phyloP scores from a whole-genome alignment of 1,284 basidiomycete species.

The Somion occarium region DNA sequence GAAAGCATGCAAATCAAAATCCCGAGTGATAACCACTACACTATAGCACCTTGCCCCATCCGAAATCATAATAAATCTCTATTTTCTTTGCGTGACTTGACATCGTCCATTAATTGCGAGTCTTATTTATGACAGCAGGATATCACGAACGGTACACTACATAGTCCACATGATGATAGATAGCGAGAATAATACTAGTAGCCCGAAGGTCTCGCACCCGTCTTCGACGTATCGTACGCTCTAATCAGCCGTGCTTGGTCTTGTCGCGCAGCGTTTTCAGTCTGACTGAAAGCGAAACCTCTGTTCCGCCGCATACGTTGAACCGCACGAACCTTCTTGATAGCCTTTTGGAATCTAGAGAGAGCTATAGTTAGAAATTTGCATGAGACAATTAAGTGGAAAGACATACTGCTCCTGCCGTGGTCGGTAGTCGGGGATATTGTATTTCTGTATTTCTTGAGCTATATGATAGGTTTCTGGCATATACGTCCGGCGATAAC shows the following conservation, averaged over 20 bases:
- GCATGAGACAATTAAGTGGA: not conserved
- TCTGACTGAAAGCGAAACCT: slow-evolving; percentile 96
- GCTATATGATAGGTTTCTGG: slow-evolving; percentile 96
- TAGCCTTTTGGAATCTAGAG: slow-evolving; percentile 88
- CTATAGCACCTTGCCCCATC: slow-evolving; percentile 19
- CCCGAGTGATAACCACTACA: slow-evolving; percentile 26
- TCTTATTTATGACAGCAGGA: too few species aligned
- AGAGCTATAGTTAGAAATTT: slow-evolving; percentile 2
- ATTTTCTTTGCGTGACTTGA: too few species aligned
- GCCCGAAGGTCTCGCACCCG: slow-evolving; percentile 63
- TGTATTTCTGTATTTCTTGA: slow-evolving; percentile 96
- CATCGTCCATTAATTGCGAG: too few species aligned
- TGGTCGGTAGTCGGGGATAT: slow-evolving; percentile 95
- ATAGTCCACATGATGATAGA: slow-evolving; percentile 25
- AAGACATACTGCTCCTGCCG: slow-evolving; percentile 88
- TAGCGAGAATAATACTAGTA: slow-evolving; percentile 38
- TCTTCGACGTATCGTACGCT: slow-evolving; percentile 86
- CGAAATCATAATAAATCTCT: too few species aligned
- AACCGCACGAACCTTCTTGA: slow-evolving; percentile 95
- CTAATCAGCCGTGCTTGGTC: slow-evolving; percentile 86
- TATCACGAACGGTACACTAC: slow-evolving; percentile 20
- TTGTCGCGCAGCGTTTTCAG: slow-evolving; percentile 76
- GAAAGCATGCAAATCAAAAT: slow-evolving; percentile 20
- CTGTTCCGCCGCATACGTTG: slow-evolving; percentile 92
- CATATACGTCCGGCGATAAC: slow-evolving; percentile 86